Conservation (phyloP, 148 eudicot species). For the Rhododendron ovatum region DNA sequence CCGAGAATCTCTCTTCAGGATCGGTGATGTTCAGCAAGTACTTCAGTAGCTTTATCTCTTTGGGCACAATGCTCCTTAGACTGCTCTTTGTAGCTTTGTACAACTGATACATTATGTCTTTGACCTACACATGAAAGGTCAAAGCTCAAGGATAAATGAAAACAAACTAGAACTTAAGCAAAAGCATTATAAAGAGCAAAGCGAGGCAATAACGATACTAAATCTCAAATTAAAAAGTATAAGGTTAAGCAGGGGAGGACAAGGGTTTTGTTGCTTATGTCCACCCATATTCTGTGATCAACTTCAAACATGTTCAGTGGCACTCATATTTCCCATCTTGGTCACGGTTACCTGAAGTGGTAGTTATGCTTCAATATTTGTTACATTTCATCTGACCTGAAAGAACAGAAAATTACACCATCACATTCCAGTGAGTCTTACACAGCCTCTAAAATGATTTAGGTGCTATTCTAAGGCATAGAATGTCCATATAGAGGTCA, state of each 20-base stretch:
- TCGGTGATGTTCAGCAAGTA: conserved; percentile 82
- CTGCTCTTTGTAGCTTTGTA: conserved; percentile 91
- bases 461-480: not conserved
- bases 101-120: conserved; percentile 78
- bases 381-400: not conserved
- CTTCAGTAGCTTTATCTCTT: conserved; percentile 90
- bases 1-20: conserved; percentile 97
- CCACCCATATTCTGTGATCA: not conserved
- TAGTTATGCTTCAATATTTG: not conserved
- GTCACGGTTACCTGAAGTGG: not conserved
- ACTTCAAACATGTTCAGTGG: not conserved
- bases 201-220: not conserved
- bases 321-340: not conserved
- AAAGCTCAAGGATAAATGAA: not conserved
- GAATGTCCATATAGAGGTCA: not conserved
- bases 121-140: conserved; percentile 48
- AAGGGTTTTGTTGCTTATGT: not conserved
- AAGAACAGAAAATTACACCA: not conserved
- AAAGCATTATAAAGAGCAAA: not conserved
- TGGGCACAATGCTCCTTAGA: conserved; percentile 76
- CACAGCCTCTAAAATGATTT: not conserved
- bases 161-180: not conserved
- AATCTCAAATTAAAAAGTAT: not conserved
- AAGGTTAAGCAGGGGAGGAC: not conserved
- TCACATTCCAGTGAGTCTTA: not conserved